phyloP scores from a whole-genome alignment of 2,329 filamentous ascomycete genomes.

The Sphaerulina populicola region DNA sequence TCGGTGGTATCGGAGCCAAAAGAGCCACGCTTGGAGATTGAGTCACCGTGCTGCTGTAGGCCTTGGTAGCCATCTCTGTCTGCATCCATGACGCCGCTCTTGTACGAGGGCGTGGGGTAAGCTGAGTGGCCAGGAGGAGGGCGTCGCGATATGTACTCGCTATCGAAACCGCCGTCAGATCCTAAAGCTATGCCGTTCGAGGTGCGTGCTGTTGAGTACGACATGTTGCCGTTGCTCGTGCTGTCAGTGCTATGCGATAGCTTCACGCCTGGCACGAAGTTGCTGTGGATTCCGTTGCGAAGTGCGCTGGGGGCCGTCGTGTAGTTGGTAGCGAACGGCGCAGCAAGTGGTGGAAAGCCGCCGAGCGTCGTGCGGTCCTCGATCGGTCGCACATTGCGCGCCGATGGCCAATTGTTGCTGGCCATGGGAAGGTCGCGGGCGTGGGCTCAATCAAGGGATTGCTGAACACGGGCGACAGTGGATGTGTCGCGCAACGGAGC shows the following conservation, averaged over 20 bases:
- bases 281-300: constrained; percentile 3
- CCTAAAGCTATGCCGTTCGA: not conserved
- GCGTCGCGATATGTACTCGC: not conserved
- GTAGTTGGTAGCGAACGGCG: not conserved
- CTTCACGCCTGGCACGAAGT: constrained; percentile 1
- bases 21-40: not conserved
- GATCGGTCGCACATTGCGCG: not conserved
- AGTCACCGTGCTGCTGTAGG: not conserved
- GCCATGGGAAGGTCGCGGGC: not conserved
- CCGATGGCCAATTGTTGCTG: not conserved
- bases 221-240: not conserved
- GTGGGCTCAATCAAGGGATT: not conserved
- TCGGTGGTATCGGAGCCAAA: constrained; percentile 4
- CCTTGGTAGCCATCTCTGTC: not conserved
- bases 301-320: not conserved
- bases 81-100: not conserved
- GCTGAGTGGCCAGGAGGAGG: not conserved
- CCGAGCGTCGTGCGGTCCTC: not conserved
- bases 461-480: not conserved
- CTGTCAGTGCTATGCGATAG: not conserved
- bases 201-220: not conserved
- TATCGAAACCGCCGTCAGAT: not conserved
- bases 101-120: not conserved
- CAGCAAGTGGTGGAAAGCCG: not conserved
- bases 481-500: not conserved